Percentiles rank a stretch among this genome's conserved stretches.
Evolutionary conservation across 345 rosid species (phyloP).

Genomic region (sweet orange (Citrus sinensis)): DVS_A1.0 CM039165.1:417501-418000

Average conservation of each 20-base stretch:
- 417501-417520: too few species aligned
- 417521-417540: too few species aligned
- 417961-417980: background rate
- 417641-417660: too few species aligned
- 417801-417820: background rate
- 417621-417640: too few species aligned
- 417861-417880: background rate
- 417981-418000: background rate
- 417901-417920: background rate
- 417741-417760: background rate
- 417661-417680: too few species aligned
- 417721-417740: background rate
- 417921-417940: background rate
- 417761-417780: background rate
- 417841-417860: background rate
- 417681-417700: too few species aligned
- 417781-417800: background rate
- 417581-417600: too few species aligned
- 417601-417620: too few species aligned
- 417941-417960: background rate
- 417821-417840: too few species aligned
- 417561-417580: too few species aligned
- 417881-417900: background rate
- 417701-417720: background rate
- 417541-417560: too few species aligned